Conservation (phyloP, 1,284 basidiomycete species). For the Irpex sp. region DNA sequence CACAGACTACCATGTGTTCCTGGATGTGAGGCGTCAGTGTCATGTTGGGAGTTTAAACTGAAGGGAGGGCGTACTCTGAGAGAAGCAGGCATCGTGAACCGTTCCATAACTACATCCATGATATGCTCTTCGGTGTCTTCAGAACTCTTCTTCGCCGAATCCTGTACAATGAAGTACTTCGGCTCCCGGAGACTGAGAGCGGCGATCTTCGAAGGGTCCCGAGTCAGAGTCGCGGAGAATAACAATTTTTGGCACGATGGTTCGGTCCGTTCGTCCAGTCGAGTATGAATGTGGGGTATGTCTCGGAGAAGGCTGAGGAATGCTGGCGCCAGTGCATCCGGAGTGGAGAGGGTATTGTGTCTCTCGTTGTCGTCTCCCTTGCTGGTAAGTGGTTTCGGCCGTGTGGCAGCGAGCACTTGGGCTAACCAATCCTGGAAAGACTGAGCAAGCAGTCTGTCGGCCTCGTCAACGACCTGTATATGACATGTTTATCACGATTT, state of each 20-base stretch:
- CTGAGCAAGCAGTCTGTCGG: constrained; percentile 91
- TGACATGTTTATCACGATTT: constrained; percentile 4
- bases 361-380: neutral
- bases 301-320: constrained; percentile 44
- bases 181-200: constrained; percentile 79
- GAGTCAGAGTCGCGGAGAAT: constrained; percentile 95
- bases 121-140: constrained; percentile 35
- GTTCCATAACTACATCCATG: constrained; percentile 62
- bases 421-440: constrained; percentile 95
- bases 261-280: constrained; percentile 51
- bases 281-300: constrained; percentile 37
- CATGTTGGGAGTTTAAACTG: no score
- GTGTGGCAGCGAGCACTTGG: constrained; percentile 73
- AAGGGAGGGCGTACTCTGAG: constrained; percentile 71
- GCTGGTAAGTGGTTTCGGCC: constrained; percentile 29
- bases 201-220: constrained; percentile 90
- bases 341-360: constrained; percentile 19
- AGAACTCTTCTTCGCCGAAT: constrained; percentile 19
- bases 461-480: constrained; percentile 90
- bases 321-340: constrained; percentile 60
- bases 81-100: constrained; percentile 79
- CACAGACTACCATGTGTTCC: constrained; percentile 88
- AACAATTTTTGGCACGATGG: constrained; percentile 91
- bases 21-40: no score
- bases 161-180: constrained; percentile 86